Base-by-base conservation (phyloP, 1,284 basidiomycete species). In the Psilocybe mexicana region DNA sequence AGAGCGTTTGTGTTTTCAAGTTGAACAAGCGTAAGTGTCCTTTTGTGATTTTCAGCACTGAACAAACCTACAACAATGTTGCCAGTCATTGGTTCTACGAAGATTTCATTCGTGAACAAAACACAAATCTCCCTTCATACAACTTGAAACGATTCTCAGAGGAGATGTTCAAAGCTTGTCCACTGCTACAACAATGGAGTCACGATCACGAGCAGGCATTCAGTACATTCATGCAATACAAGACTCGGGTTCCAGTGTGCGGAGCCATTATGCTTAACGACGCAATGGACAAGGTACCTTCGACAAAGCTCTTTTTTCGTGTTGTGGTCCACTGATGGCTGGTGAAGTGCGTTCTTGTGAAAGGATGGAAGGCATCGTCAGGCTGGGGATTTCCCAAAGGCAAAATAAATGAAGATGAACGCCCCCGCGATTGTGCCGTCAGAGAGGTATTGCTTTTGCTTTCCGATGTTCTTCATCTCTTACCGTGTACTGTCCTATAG, bases 361-460 rank as follows among this genome's bases (percentile, higher is more conserved):
- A 98, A 72, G 97, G 97, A 3, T 99, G 94, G 94, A 98, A 98
- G 74, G 87, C 93, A 24, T 93, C 90, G 25, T 92, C 96, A 4
- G 93, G 94, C 3, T 99, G 97, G 97, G 93, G 94, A 28, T 99
- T 99, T 73, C 97, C 97, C 1, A 94, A 97, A 72, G 97, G 97
- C 52, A 99, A 99, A 78, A 99, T 99, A 74, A 99, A 99, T 68
- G 90, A 96, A 72, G 84, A 90, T 61, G 95, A 98, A 74, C 85
- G 88, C 43, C 83, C 90, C 63, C 80, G 86, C 63, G 83, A 83
- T 65, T 97, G 96, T 74, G 96, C 96, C 5, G 82, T 93, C 59
- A 86, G 96, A 70, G 96, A 98, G 80, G 95, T 96, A 63, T 43
- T 67, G 61, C 30, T 6, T 26, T 6, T 33, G 56, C 18, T 11